Percentiles rank a stretch among this genome's conserved stretches.
Evolutionary conservation across 768 basidiomycete species (phyloP).

Genomic region (Wakefieldia striispora): DNA sequence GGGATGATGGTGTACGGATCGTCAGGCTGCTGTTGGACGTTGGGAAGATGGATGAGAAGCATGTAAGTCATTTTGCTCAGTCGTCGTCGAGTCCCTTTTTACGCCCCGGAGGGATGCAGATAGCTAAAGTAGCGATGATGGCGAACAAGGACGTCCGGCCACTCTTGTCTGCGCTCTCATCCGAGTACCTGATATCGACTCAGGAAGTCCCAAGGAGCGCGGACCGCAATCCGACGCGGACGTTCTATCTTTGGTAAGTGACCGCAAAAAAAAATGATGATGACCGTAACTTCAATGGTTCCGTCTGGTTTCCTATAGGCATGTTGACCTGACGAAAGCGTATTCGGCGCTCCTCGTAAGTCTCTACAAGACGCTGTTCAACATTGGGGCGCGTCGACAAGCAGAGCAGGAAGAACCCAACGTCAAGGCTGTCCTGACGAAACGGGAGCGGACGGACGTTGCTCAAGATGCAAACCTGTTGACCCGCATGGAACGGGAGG

Average conservation of each 20-base stretch:
- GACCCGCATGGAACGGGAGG: constrained; percentile 72
- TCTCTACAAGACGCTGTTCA: constrained; percentile 89
- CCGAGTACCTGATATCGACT: constrained; percentile 80
- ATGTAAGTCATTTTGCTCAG: constrained; percentile 45
- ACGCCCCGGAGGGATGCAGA: constrained; percentile 44
- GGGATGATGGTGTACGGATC: constrained; percentile 79
- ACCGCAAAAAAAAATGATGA: background rate
- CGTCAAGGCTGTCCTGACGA: constrained; percentile 72
- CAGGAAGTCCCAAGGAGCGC: constrained; percentile 92
- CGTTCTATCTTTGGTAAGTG: constrained; percentile 86
- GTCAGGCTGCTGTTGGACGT: constrained; percentile 73
- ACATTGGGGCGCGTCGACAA: constrained; percentile 71
- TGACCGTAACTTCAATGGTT: background rate
- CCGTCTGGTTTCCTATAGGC: constrained; percentile 52
- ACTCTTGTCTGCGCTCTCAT: constrained; percentile 72
- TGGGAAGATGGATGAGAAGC: constrained; percentile 94
- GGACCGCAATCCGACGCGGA: constrained; percentile 85
- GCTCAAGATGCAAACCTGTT: constrained; percentile 71
- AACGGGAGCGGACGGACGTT: constrained; percentile 80
- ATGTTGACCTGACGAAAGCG: constrained; percentile 82
- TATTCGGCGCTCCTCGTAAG: constrained; percentile 73
- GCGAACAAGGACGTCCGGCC: constrained; percentile 83
- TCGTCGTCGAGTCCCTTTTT: background rate
- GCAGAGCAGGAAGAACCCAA: constrained; percentile 68
- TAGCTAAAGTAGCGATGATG: constrained; percentile 93